A percentile compares a stretch with the other conserved stretches of the same genome.
phyloP scores from a whole-genome alignment of 2,329 filamentous ascomycete species.

The Cladosporium sp. region DNA sequence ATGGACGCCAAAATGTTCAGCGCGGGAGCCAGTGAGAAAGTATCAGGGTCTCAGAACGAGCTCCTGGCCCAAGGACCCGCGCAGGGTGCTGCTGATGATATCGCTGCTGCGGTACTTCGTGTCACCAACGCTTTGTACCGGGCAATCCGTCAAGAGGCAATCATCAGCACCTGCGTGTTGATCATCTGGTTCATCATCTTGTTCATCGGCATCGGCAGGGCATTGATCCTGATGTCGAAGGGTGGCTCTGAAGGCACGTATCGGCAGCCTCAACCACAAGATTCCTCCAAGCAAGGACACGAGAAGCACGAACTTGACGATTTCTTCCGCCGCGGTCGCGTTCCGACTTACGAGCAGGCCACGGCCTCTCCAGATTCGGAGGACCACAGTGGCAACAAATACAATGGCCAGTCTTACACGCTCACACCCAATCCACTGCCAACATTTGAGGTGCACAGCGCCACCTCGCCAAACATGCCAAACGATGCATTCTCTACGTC shows the following conservation, averaged over 20 bases:
- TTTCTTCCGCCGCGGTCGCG: conserved; percentile 28
- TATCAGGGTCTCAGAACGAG: conserved; percentile 59
- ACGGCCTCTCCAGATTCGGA: conserved; percentile 34
- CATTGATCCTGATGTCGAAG: conserved; percentile 61
- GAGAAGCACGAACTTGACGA: conserved; percentile 29
- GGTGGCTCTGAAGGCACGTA: conserved; percentile 43
- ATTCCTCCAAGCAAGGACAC: conserved; percentile 20
- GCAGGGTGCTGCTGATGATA: conserved; percentile 74
- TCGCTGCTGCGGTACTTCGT: conserved; percentile 72
- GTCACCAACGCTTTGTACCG: conserved; percentile 69
- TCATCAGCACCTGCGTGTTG: conserved; percentile 75
- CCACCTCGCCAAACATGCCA: conserved; percentile 34
- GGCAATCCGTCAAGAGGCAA: conserved; percentile 72
- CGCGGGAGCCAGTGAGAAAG: conserved; percentile 66
- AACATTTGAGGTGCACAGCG: conserved; percentile 41
- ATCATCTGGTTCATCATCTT: conserved; percentile 77
- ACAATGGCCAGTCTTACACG: conserved; percentile 49
- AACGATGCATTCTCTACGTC: conserved; percentile 31
- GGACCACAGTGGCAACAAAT: conserved; percentile 47
- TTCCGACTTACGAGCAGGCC: conserved; percentile 45
- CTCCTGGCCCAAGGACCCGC: conserved; percentile 76
- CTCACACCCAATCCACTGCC: conserved; percentile 48
- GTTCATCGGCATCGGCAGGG: conserved; percentile 71
- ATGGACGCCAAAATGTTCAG: conserved; percentile 83
- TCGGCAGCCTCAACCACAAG: conserved; percentile 21